These are phyloP conservation scores for Heterobasidion irregulare DNA, from an alignment of 1,284 basidiomycete species.

Conservation along the genomic window DNA sequence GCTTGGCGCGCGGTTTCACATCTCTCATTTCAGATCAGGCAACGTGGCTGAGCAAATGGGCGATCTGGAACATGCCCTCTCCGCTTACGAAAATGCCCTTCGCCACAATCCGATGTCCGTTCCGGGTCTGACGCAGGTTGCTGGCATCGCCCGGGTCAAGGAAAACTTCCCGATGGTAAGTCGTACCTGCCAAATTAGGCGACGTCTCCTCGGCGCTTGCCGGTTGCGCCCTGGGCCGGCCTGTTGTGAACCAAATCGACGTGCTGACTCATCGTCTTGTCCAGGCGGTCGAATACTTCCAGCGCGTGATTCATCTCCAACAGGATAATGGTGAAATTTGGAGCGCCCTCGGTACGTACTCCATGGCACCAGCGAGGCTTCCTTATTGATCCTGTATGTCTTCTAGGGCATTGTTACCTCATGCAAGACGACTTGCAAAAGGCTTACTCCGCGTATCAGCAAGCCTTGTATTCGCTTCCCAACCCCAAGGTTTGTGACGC, in stretches of 20 bases:
- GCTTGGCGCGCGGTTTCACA: slow-evolving; percentile 7
- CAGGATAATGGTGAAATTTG: slow-evolving; percentile 93
- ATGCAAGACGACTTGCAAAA: slow-evolving; percentile 99
- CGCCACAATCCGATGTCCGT: slow-evolving; percentile 88
- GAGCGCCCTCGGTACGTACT: slow-evolving; percentile 74
- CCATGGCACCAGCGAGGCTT: slow-evolving; percentile 11
- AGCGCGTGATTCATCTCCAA: slow-evolving; percentile 82
- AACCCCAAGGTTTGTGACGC: slow-evolving; percentile 73
- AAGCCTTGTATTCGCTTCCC: slow-evolving; percentile 91
- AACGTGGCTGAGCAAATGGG: slow-evolving; percentile 88
- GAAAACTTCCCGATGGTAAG: slow-evolving; percentile 79
- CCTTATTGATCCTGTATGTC: background rate
- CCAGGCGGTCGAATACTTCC: slow-evolving; percentile 91
- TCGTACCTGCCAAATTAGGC: slow-evolving; percentile 17
- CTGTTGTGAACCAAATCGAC: background rate
- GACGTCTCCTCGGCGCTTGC: background rate
- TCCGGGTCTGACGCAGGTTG: slow-evolving; percentile 83
- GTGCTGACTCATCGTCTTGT: slow-evolving; percentile 9
- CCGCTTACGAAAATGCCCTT: slow-evolving; percentile 87
- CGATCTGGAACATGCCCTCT: slow-evolving; percentile 82
- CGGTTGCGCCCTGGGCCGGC: background rate
- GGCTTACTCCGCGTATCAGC: slow-evolving; percentile 98
- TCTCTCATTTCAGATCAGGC: slow-evolving; percentile 37
- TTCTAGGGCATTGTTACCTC: slow-evolving; percentile 86
- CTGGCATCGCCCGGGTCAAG: slow-evolving; percentile 84